A percentile compares a stretch with the other conserved stretches of the same genome.
phyloP scores from a whole-genome alignment of 345 rosid genomes.

The Brassica nigra region DNA sequence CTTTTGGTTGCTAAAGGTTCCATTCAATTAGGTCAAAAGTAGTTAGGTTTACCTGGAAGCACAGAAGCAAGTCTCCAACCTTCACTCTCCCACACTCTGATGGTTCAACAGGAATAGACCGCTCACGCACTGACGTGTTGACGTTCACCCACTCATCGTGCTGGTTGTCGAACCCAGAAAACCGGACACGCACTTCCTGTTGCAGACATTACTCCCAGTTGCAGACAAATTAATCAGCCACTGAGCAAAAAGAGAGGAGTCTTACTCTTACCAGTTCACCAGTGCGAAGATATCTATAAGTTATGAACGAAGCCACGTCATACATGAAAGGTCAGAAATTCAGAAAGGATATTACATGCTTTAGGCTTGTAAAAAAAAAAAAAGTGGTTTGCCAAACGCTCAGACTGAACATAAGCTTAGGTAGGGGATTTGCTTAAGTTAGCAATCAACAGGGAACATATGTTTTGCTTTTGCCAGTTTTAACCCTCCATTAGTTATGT shows the following conservation, averaged over 20 bases:
- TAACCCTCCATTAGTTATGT: not conserved
- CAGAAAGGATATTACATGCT: not conserved
- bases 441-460: conserved; percentile 5
- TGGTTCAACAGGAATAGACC: conserved; percentile 82
- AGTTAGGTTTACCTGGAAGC: conserved; percentile 61
- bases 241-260: conserved; percentile 17
- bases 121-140: conserved; percentile 57
- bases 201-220: conserved; percentile 26
- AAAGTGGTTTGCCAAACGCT: not conserved
- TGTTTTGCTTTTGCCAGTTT: not conserved
- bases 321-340: conserved; percentile 53
- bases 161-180: conserved; percentile 59
- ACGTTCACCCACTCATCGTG: conserved; percentile 94
- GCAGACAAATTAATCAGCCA: conserved; percentile 3
- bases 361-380: not conserved
- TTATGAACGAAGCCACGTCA: conserved; percentile 63
- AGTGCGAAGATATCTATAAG: conserved; percentile 54
- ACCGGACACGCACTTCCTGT: conserved; percentile 89
- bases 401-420: not conserved
- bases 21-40: conserved; percentile 1
- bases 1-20: not conserved
- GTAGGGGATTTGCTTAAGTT: too few species aligned
- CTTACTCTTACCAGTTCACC: conserved; percentile 66
- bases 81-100: conserved; percentile 68
- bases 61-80: conserved; percentile 69